phyloP scores from a whole-genome alignment of 2,329 filamentous ascomycete genomes.

The Tolypocladium amazonense region DNA sequence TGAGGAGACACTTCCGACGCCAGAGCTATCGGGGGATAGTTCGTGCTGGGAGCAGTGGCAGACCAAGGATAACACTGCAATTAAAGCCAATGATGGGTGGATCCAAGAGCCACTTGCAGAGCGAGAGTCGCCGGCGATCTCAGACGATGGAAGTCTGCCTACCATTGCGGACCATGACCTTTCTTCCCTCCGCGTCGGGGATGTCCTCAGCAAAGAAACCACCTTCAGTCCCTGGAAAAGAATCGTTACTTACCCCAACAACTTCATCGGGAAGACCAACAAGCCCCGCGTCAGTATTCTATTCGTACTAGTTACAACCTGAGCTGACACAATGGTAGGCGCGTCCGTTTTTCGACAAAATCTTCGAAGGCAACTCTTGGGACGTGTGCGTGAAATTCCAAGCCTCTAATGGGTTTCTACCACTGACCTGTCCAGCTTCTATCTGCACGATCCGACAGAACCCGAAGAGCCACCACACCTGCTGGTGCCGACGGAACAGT shows the following conservation, averaged over 20 bases:
- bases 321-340: slow-evolving; percentile 17
- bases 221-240: slow-evolving; percentile 41
- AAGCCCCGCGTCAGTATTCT: slow-evolving; percentile 27
- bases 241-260: slow-evolving; percentile 46
- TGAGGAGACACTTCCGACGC: not conserved
- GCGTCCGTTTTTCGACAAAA: slow-evolving; percentile 41
- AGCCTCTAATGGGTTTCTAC: not conserved
- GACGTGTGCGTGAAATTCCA: slow-evolving; percentile 51
- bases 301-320: not conserved
- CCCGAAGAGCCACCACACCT: slow-evolving; percentile 44
- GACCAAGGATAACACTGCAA: not conserved
- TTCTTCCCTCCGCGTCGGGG: slow-evolving; percentile 12
- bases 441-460: slow-evolving; percentile 44
- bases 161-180: slow-evolving; percentile 8
- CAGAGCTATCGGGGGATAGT: not conserved
- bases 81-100: not conserved
- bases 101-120: not conserved
- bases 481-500: slow-evolving; percentile 57
- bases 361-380: slow-evolving; percentile 56
- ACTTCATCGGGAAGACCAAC: slow-evolving; percentile 45
- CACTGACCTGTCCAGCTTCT: slow-evolving; percentile 43
- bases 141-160: not conserved
- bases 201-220: slow-evolving; percentile 13
- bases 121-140: not conserved
- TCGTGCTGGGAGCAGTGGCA: not conserved